Evolutionary conservation across 2,329 filamentous ascomycete genomes (phyloP).

Genomic region (Parastagonospora avenae): DNA sequence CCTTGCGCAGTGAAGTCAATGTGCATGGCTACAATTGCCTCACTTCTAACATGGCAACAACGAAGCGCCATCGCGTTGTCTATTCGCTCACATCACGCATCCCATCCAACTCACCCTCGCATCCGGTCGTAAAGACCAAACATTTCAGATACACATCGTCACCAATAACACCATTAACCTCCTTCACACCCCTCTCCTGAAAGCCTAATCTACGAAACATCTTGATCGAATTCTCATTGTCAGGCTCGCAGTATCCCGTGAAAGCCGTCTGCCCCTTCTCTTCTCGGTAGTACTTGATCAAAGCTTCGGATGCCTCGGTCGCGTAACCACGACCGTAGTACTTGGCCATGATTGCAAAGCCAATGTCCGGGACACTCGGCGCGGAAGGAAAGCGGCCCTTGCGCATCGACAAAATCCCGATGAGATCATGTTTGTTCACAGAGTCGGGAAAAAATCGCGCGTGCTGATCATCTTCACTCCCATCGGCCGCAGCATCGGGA

Average conservation of each 20-base stretch:
- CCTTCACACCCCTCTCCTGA: constrained; percentile 15
- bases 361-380: constrained; percentile 26
- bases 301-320: constrained; percentile 18
- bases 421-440: background rate
- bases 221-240: constrained; percentile 22
- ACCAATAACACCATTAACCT: constrained; percentile 8
- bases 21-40: too few relatives aligned
- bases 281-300: constrained; percentile 10
- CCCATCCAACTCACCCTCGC: background rate
- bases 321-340: constrained; percentile 27
- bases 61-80: background rate
- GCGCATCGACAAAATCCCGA: constrained; percentile 32
- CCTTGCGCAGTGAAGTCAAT: too few relatives aligned
- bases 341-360: constrained; percentile 16
- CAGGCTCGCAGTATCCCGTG: constrained; percentile 18
- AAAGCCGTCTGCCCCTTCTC: constrained; percentile 12
- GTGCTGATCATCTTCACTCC: background rate
- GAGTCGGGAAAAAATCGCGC: background rate
- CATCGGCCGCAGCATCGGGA: background rate
- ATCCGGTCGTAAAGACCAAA: background rate
- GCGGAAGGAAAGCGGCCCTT: constrained; percentile 20
- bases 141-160: background rate
- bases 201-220: constrained; percentile 27
- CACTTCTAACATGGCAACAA: too few relatives aligned
- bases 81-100: background rate